These are phyloP conservation scores for Chytriomyces sp. DNA, from an alignment of 192 early-diverging fungal species.

Conservation along the genomic window DNA sequence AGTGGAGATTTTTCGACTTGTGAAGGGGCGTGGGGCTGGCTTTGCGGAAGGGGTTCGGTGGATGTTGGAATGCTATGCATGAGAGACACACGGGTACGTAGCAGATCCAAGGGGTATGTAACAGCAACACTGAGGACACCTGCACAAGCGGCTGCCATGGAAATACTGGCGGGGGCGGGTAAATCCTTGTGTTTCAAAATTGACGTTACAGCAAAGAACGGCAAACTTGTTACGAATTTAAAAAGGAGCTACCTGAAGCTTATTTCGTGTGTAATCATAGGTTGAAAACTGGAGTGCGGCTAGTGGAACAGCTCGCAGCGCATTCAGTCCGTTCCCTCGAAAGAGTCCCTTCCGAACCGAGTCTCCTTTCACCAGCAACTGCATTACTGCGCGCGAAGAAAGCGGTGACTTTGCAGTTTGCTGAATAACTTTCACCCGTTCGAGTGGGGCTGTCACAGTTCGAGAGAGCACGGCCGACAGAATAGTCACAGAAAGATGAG, in stretches of 20 bases:
- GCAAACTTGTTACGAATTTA: no score
- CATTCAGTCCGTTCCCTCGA: conserved; percentile 85
- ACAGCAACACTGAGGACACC: conserved; percentile 79
- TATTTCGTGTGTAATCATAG: conserved; percentile 37
- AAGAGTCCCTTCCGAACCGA: conserved; percentile 36
- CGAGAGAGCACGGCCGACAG: conserved; percentile 77
- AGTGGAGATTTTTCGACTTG: background rate
- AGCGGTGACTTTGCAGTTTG: conserved; percentile 17
- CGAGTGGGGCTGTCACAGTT: conserved; percentile 87
- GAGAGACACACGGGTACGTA: conserved; percentile 66
- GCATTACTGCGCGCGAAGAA: background rate
- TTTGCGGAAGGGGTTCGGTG: background rate
- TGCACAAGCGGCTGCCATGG: conserved; percentile 40
- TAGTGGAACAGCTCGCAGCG: conserved; percentile 88
- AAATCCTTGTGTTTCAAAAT: no score
- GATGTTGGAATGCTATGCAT: conserved; percentile 60
- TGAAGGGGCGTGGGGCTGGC: background rate
- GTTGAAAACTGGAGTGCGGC: conserved; percentile 82
- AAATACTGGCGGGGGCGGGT: background rate
- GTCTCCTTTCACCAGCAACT: conserved; percentile 79
- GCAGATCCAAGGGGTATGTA: conserved; percentile 82
- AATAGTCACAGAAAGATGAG: background rate
- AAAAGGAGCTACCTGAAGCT: background rate
- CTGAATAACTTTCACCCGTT: conserved; percentile 85
- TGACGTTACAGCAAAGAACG: no score